Conservation (phyloP, 495 filamentous ascomycete species). For the Schizothecium vesticola region DNA sequence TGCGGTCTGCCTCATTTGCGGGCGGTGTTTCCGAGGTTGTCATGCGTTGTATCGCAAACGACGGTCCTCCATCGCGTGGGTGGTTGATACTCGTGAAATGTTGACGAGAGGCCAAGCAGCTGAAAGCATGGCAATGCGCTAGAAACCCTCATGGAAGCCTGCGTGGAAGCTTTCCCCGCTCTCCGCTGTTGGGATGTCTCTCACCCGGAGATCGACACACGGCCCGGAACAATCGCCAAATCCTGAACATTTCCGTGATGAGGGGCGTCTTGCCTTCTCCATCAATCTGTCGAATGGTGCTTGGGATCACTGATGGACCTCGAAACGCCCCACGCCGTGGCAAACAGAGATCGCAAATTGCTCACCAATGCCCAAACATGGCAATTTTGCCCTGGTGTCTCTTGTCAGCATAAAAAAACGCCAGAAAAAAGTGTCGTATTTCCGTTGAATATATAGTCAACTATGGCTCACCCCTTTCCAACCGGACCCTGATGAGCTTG, state of each 20-base stretch:
- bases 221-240: background rate
- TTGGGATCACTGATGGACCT: background rate
- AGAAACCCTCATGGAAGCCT: constrained; percentile 2
- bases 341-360: background rate
- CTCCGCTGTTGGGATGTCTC: background rate
- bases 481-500: background rate
- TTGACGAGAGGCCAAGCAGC: background rate
- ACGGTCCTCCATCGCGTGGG: background rate
- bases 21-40: background rate
- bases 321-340: background rate
- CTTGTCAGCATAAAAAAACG: background rate
- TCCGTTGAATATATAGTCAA: background rate
- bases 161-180: constrained; percentile 9
- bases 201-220: background rate
- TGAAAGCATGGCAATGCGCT: constrained; percentile 1
- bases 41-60: background rate
- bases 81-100: background rate
- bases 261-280: background rate
- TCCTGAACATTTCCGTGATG: background rate
- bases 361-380: background rate
- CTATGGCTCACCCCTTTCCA: background rate
- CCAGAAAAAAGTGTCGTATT: background rate
- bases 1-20: background rate
- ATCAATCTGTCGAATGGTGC: background rate
- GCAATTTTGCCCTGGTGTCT: background rate